Percentiles rank a stretch among this genome's conserved stretches.
phyloP scores from a whole-genome alignment of 257 asterid species.

The Gentiana dahurica region DNA sequence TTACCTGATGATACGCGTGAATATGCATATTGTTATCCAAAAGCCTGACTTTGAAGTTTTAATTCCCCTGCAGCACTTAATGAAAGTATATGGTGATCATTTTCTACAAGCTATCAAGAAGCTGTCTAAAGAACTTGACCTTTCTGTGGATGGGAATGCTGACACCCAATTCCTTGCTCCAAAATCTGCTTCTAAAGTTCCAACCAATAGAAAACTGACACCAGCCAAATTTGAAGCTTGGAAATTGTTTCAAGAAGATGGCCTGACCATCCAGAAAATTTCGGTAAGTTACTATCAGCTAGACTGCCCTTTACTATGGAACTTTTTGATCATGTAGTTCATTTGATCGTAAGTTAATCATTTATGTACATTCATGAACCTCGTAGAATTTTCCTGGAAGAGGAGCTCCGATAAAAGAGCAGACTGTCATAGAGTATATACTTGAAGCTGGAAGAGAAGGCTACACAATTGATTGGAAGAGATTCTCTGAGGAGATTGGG shows the following conservation, averaged over 20 bases:
- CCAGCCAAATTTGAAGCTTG: conserved; percentile 86
- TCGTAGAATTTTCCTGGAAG: conserved; percentile 65
- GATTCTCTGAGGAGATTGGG: conserved; percentile 59
- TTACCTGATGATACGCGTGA: too few relatives aligned
- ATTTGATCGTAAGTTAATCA: conserved; percentile 1
- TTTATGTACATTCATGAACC: neutral
- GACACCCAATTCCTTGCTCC: conserved; percentile 29
- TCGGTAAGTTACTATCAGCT: conserved; percentile 41
- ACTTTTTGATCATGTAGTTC: neutral
- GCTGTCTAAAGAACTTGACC: conserved; percentile 43
- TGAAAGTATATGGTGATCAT: conserved; percentile 61
- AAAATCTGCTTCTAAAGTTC: conserved; percentile 20
- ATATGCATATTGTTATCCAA: neutral
- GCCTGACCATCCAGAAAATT: conserved; percentile 42
- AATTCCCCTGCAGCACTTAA: conserved; percentile 49
- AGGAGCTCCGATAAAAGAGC: conserved; percentile 79
- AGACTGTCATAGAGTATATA: conserved; percentile 54
- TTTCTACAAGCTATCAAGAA: conserved; percentile 43
- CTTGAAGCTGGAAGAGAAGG: conserved; percentile 86
- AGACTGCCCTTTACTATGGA: neutral
- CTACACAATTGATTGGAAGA: conserved; percentile 54
- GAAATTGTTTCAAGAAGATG: conserved; percentile 92
- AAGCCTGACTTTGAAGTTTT: conserved; percentile 21
- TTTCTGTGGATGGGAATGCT: conserved; percentile 54
- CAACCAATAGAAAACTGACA: conserved; percentile 29